These are phyloP conservation scores for Monilinia fructigena DNA, from an alignment of 2,329 filamentous ascomycete species.

Conservation along the genomic window DNA sequence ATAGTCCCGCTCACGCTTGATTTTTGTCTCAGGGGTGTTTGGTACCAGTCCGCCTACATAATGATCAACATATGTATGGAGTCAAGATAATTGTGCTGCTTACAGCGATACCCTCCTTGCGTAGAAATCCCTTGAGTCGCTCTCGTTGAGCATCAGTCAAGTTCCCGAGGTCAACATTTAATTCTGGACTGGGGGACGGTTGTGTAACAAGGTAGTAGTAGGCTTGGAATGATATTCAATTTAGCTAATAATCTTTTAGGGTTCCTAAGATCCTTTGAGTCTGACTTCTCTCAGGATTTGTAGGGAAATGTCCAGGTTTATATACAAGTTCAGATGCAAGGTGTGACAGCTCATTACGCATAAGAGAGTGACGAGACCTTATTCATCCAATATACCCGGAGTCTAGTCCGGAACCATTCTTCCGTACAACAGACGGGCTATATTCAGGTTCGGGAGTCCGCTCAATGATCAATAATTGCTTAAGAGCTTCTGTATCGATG, in stretches of 20 bases:
- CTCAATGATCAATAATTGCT: constrained; percentile 18
- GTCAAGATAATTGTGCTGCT: background rate
- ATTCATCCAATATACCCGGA: too few relatives aligned
- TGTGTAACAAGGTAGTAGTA: too few relatives aligned
- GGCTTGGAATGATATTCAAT: too few relatives aligned
- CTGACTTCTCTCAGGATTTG: too few relatives aligned
- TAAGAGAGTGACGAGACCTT: too few relatives aligned
- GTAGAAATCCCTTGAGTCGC: constrained; percentile 14
- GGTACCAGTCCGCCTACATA: background rate
- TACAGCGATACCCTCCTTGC: constrained; percentile 12
- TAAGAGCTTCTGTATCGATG: constrained; percentile 11
- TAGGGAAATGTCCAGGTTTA: too few relatives aligned
- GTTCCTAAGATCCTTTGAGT: too few relatives aligned
- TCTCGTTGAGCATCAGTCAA: constrained; percentile 1
- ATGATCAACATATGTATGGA: background rate
- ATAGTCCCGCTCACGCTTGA: constrained; percentile 13
- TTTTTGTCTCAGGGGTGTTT: constrained; percentile 2
- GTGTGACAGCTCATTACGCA: too few relatives aligned
- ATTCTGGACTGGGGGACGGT: background rate
- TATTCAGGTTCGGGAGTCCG: constrained; percentile 16
- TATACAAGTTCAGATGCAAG: too few relatives aligned
- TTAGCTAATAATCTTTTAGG: too few relatives aligned
- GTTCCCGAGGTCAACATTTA: background rate
- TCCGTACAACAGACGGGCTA: too few relatives aligned
- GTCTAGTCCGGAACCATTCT: too few relatives aligned